Evolutionary conservation across 2,329 filamentous ascomycete species (phyloP).

Genomic region (Apiospora hydei): DNA sequence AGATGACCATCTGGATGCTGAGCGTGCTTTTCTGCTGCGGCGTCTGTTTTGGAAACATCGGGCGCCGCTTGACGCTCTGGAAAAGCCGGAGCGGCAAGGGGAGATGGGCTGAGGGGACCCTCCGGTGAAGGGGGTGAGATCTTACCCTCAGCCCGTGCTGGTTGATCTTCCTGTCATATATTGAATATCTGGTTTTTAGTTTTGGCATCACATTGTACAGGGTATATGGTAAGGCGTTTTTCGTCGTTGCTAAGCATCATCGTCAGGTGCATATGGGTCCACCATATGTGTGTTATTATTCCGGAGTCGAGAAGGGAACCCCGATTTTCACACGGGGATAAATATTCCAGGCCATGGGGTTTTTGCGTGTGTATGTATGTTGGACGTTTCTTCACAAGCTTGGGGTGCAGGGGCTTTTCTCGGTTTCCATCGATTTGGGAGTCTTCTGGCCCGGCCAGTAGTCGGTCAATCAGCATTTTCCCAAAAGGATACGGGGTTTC

Average conservation of each 20-base stretch:
- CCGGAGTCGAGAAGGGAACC: neutral
- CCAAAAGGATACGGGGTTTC: neutral
- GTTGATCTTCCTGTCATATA: constrained; percentile 5
- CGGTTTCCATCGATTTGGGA: neutral
- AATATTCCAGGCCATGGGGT: neutral
- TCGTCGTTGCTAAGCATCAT: neutral
- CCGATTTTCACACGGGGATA: neutral
- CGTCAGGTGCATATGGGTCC: neutral
- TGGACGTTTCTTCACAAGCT: neutral
- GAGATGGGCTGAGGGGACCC: constrained; percentile 47
- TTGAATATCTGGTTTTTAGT: neutral
- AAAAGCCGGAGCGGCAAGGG: constrained; percentile 50
- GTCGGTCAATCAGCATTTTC: constrained; percentile 5
- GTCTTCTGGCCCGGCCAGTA: neutral
- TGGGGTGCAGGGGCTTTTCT: neutral
- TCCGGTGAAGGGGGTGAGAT: neutral
- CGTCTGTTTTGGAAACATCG: constrained; percentile 96
- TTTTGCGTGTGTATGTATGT: neutral
- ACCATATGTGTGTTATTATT: neutral
- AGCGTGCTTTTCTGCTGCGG: constrained; percentile 95
- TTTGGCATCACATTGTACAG: neutral
- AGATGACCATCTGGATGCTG: constrained; percentile 85
- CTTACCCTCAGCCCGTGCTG: neutral
- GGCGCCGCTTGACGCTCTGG: constrained; percentile 74
- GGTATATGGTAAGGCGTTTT: neutral